Base-by-base conservation (phyloP, 1,284 basidiomycete genomes). In the Rhodofomes roseus region DNA sequence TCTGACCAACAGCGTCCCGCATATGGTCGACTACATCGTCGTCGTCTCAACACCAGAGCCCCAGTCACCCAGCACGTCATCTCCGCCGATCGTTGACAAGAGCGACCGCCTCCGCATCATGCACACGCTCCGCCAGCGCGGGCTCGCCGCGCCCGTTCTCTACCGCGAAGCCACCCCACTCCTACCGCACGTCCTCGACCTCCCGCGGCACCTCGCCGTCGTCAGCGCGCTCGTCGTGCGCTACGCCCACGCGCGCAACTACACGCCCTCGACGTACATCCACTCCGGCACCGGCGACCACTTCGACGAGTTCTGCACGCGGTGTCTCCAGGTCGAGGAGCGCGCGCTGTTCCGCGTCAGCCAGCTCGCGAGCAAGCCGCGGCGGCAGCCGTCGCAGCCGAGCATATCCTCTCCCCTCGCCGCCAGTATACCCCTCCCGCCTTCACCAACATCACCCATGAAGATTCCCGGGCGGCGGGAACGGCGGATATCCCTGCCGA, bases 1-100 rank as follows among this genome's bases (percentile, higher is more conserved):
- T 71, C 74, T 90, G 18, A 75, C 76, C 41, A 79, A 82, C 50
- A 88, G 81, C 65, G 69, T 82, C 27, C 77, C 80, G 7, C 81
- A 79, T 29, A 93, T 93, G 91, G 77, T 85, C 53, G 86, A 91
- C 62, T 93, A 93, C 66, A 82, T 93, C 63, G 67, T 79, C 22
- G 79, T 82, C 36, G 84, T 93, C 14, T 93, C 90, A 2, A 86
- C 84, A 0, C 81, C 83, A 6, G 69, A 73, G 22, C 65, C 74
- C 16, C 80, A 81, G 2, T 39, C 61, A 63, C 36, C 70, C 69
- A 56, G 65, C 63, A 36, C 62, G 65, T 57, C 66, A 64, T 56
- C 59, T 61, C 68, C 65, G 63, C 71, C 53, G 58, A 71, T 73
- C 4, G 58, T 71, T 52, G 80, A 81, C 57, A 78, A 77, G 54